A percentile compares a stretch with the other conserved stretches of the same genome.
These are phyloP conservation scores for Scutellaria galericulata DNA, from an alignment of 257 asterid genomes.

Conservation along the genomic window DNA sequence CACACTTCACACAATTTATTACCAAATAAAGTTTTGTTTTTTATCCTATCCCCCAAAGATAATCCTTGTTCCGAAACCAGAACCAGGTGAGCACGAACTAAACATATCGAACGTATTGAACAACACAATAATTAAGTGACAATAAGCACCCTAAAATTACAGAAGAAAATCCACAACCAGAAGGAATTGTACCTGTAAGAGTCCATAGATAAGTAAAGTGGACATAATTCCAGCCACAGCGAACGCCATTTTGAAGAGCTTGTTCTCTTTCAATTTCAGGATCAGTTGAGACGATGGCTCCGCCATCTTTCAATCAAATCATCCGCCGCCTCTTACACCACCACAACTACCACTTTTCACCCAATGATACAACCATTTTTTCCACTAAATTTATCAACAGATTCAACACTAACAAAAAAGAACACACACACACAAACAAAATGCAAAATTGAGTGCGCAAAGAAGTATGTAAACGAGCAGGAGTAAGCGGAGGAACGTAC, in stretches of 20 bases:
- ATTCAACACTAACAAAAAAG: slow-evolving; percentile 5
- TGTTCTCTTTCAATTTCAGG: slow-evolving; percentile 58
- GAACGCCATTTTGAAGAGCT: slow-evolving; percentile 61
- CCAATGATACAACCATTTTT: slow-evolving; percentile 5
- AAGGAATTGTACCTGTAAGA: slow-evolving; percentile 68
- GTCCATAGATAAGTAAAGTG: slow-evolving; percentile 85
- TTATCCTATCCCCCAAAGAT: background rate
- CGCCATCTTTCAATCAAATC: slow-evolving; percentile 63
- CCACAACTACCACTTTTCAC: slow-evolving; percentile 34
- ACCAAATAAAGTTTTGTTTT: background rate
- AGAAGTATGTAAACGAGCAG: background rate
- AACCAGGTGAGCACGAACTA: slow-evolving; percentile 6
- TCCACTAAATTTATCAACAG: background rate
- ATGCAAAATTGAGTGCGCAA: background rate
- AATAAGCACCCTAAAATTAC: background rate
- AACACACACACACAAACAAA: background rate
- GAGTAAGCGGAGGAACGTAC: slow-evolving; percentile 7
- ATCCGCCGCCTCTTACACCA: slow-evolving; percentile 51
- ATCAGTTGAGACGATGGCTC: slow-evolving; percentile 54
- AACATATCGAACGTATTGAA: background rate
- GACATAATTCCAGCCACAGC: slow-evolving; percentile 95
- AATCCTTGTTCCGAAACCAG: slow-evolving; percentile 8
- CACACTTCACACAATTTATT: slow-evolving; percentile 11
- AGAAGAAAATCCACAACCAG: background rate
- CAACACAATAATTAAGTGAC: background rate